A percentile compares a stretch with the other conserved stretches of the same genome.
These are phyloP conservation scores for Arthrinium puccinioides DNA, from an alignment of 2,329 filamentous ascomycete species.

Conservation along the genomic window DNA sequence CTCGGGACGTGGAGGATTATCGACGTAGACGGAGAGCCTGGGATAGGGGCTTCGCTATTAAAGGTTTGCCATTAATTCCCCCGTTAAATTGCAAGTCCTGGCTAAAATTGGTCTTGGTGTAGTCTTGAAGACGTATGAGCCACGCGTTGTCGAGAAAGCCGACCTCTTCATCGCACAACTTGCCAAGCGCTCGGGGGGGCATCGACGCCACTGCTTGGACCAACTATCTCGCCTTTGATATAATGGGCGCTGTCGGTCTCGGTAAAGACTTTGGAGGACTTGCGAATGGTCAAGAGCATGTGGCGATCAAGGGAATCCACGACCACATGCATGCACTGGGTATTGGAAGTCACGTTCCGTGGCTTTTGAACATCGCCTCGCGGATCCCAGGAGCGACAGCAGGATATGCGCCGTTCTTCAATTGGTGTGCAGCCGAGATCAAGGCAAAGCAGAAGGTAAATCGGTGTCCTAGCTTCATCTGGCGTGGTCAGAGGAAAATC, in stretches of 20 bases:
- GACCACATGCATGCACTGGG: constrained; percentile 25
- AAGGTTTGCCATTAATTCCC: constrained; percentile 8
- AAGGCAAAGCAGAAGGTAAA: constrained; percentile 22
- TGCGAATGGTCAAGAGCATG: constrained; percentile 14
- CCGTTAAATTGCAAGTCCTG: background rate
- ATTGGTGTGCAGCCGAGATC: constrained; percentile 20
- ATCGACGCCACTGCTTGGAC: constrained; percentile 14
- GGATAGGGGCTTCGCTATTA: constrained; percentile 16
- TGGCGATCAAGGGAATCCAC: constrained; percentile 26
- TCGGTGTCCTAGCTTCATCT: background rate
- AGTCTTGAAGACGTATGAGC: constrained; percentile 16
- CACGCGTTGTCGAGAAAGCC: constrained; percentile 11
- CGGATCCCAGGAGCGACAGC: constrained; percentile 21
- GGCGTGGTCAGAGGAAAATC: background rate
- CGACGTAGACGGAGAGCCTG: constrained; percentile 14
- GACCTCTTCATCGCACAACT: constrained; percentile 11
- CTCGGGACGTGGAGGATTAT: constrained; percentile 20
- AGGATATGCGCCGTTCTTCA: constrained; percentile 21
- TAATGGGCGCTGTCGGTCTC: constrained; percentile 17
- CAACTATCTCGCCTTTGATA: constrained; percentile 18
- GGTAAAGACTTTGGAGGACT: constrained; percentile 17
- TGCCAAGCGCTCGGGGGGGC: constrained; percentile 1
- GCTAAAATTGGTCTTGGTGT: background rate
- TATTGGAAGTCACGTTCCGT: constrained; percentile 24
- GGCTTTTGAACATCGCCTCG: constrained; percentile 23